Conservation (phyloP, 1,284 basidiomycete genomes). For the Leccinum subrobustum region DNA sequence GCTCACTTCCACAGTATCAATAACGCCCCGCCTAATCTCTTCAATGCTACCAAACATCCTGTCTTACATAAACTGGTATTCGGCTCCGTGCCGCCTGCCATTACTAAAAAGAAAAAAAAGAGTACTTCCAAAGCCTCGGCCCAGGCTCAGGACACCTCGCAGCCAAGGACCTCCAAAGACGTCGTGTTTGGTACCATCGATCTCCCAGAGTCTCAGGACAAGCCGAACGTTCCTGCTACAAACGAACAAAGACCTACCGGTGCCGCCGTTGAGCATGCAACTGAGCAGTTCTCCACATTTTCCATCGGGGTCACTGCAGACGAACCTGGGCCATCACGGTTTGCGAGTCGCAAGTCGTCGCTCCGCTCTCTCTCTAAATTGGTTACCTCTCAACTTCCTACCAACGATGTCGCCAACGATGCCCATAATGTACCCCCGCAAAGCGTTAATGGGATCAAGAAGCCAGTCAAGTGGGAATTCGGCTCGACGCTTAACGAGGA, state of each 20-base stretch:
- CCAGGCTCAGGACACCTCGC: conserved; percentile 10
- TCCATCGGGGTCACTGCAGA: conserved; percentile 46
- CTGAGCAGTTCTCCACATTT: conserved; percentile 39
- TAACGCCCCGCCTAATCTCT: conserved; percentile 14
- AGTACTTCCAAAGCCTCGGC: conserved; percentile 5
- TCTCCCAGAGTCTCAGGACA: conserved; percentile 20
- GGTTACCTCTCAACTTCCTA: background rate
- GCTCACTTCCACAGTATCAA: conserved; percentile 18
- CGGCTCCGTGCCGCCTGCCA: conserved; percentile 16
- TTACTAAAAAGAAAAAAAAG: conserved; percentile 20
- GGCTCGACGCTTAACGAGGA: conserved; percentile 43
- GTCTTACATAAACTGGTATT: conserved; percentile 17
- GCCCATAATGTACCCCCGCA: background rate
- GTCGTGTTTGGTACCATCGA: conserved; percentile 55
- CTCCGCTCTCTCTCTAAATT: conserved; percentile 29
- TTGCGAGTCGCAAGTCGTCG: conserved; percentile 38
- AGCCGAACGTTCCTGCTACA: background rate
- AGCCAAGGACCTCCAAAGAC: conserved; percentile 13
- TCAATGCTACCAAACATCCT: conserved; percentile 16
- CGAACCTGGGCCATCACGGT: conserved; percentile 39
- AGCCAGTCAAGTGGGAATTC: conserved; percentile 53
- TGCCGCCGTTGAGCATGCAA: conserved; percentile 14
- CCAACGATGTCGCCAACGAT: conserved; percentile 6
- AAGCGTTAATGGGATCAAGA: conserved; percentile 38
- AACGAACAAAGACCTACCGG: conserved; percentile 27